Evolutionary conservation across 352 stramenopile species (phyloP), one percentile per base, ranked within the genome.

Genomic region (Nothophytophthora sp.): DNA sequence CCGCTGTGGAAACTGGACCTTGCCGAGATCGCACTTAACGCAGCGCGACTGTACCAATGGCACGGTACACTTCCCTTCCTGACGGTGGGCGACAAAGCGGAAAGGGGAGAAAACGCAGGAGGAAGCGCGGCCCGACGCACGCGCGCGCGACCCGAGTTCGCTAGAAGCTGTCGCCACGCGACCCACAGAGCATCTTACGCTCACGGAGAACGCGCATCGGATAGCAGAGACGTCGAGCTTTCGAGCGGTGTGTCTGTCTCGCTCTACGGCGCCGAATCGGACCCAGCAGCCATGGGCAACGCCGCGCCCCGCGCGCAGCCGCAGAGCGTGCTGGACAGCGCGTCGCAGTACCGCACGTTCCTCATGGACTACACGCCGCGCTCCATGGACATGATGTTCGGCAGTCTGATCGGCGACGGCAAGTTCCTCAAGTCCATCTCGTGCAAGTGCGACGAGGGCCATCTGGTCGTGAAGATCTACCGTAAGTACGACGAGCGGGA

Each of bases 371-470:
- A 93, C 68, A 86, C 78, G 42, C 81, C 81, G 28, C 75, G 72
- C 8, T 80, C 70, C 4, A 90, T 93, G 78, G 88, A 93, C 48
- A 87, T 95, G 63, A 83, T 95, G 63, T 95, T 92, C 41, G 76
- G 73, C 23, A 84, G 57, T 58, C 62, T 96, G n/a, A 90, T 96
- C 32, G 86, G 81, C 15, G 82, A 94, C 49, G 82, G 88, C 36
- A 96, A 96, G 56, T 96, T 96, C 50, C 59, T 96, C 28, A 96
- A 96, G 64, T 86, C 81, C 12, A 86, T 95, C 50, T 83, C 82
- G 28, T 95, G 87, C 67, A 92, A 94, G 63, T 88, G 78, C 54
- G 83, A 93, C 41, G 80, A 95, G 45, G 86, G 88, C 6, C 73
- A 83, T 39, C 40, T 93, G 16, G 83, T 96, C 45, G 82, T 95